phyloP scores from a whole-genome alignment of 257 asterid species.

The Salvia splendens region DNA sequence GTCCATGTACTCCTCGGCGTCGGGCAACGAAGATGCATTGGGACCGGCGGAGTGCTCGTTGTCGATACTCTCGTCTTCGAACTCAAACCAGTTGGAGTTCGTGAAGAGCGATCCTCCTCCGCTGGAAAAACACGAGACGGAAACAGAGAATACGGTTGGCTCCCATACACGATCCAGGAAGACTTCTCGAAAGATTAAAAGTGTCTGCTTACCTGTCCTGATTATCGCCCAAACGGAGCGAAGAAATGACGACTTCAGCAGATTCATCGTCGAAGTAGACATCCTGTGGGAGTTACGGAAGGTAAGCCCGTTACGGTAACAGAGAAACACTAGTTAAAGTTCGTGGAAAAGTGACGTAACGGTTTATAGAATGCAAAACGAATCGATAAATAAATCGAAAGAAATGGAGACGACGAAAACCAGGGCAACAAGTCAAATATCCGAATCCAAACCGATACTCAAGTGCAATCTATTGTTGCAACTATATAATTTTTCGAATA shows the following conservation, averaged over 20 bases:
- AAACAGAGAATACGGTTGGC: neutral
- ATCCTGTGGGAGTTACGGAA: conserved; percentile 47
- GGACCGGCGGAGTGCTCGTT: conserved; percentile 45
- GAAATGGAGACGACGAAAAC: neutral
- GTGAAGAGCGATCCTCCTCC: conserved; percentile 62
- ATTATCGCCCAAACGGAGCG: conserved; percentile 54
- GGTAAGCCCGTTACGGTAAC: conserved; percentile 10
- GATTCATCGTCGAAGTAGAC: conserved; percentile 60
- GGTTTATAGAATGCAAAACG: neutral
- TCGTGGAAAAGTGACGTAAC: neutral
- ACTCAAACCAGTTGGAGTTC: conserved; percentile 88
- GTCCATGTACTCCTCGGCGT: conserved; percentile 38
- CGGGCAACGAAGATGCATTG: conserved; percentile 58
- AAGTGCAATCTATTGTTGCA: conserved; percentile 24
- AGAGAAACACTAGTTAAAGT: neutral
- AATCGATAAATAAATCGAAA: neutral
- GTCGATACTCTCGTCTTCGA: conserved; percentile 53
- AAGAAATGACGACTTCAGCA: conserved; percentile 60
- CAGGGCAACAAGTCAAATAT: neutral
- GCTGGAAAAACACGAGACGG: neutral
- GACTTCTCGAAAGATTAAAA: neutral
- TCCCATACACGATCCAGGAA: neutral
- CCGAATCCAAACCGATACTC: conserved; percentile 25
- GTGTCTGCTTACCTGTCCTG: conserved; percentile 45
- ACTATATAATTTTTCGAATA: conserved; percentile 10